These are phyloP conservation scores for Bathelium albidoporum DNA, from an alignment of 495 filamentous ascomycete species.

Conservation along the genomic window DNA sequence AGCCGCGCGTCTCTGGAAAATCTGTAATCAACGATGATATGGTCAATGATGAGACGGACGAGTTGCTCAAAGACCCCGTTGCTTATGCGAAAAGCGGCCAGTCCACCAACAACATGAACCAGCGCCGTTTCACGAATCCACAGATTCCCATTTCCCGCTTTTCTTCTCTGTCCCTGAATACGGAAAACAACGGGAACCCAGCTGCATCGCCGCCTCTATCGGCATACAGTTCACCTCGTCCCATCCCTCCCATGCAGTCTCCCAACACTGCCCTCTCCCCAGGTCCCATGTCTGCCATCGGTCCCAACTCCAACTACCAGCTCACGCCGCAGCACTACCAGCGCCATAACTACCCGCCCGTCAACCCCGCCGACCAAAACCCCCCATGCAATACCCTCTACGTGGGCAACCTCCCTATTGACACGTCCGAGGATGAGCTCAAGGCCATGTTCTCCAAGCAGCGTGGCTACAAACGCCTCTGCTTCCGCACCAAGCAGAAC, in stretches of 20 bases:
- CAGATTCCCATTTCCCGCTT: constrained; percentile 64
- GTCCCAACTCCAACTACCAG: constrained; percentile 44
- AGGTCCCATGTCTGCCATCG: constrained; percentile 31
- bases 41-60: constrained; percentile 72
- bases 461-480: constrained; percentile 90
- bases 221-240: constrained; percentile 42
- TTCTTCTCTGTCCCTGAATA: constrained; percentile 59
- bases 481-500: constrained; percentile 95
- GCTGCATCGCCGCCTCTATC: constrained; percentile 39
- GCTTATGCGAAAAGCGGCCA: constrained; percentile 73
- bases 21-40: constrained; percentile 74
- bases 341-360: constrained; percentile 69
- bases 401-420: constrained; percentile 87
- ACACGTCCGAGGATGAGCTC: constrained; percentile 92
- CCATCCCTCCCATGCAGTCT: constrained; percentile 40
- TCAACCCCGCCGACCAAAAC: constrained; percentile 93
- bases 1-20: constrained; percentile 65
- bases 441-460: constrained; percentile 92
- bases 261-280: constrained; percentile 54
- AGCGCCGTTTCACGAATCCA: constrained; percentile 63
- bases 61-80: constrained; percentile 72
- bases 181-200: constrained; percentile 31
- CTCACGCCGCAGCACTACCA: constrained; percentile 49
- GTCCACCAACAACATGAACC: constrained; percentile 21
- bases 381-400: constrained; percentile 98